These are phyloP conservation scores for Debaryomycetaceae sp. DNA, from an alignment of 1,139 yeast genomes.

Conservation along the genomic window DNA sequence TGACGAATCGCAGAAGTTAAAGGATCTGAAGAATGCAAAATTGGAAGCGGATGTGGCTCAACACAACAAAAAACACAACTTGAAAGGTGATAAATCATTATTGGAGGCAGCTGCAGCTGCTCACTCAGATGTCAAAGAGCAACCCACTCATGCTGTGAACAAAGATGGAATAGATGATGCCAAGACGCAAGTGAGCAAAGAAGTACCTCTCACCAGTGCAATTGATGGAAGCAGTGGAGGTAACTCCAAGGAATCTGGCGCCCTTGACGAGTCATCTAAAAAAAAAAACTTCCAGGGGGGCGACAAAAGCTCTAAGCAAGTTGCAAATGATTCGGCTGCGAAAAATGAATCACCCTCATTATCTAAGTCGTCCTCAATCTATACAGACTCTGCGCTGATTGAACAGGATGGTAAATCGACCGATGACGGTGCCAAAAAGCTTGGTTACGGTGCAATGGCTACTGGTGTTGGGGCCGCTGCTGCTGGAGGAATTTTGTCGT, in stretches of 20 bases:
- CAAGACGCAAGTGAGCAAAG: not conserved
- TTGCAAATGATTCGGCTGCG: not conserved
- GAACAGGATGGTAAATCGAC: not conserved
- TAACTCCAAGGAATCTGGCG: not conserved
- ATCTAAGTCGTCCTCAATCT: constrained; percentile 1
- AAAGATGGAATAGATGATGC: constrained; percentile 7
- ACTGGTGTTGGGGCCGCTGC: constrained; percentile 14
- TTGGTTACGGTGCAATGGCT: constrained; percentile 2
- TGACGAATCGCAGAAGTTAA: constrained; percentile 5
- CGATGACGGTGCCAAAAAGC: not conserved
- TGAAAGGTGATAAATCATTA: constrained; percentile 21
- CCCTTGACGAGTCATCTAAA: not conserved
- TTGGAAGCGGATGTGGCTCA: constrained; percentile 22
- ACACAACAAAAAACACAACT: constrained; percentile 24
- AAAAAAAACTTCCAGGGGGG: not conserved
- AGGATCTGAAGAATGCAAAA: constrained; percentile 4
- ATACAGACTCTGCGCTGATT: not conserved
- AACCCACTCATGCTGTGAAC: constrained; percentile 14
- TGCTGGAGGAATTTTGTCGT: constrained; percentile 6
- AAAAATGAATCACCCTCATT: not conserved
- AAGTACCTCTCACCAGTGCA: not conserved
- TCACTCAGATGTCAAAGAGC: constrained; percentile 17
- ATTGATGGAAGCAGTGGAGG: not conserved
- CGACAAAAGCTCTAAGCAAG: not conserved
- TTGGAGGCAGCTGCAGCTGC: constrained; percentile 26